Base-by-base conservation (phyloP, 1,139 yeast species). In the Geotrichum aggregatum region DNA sequence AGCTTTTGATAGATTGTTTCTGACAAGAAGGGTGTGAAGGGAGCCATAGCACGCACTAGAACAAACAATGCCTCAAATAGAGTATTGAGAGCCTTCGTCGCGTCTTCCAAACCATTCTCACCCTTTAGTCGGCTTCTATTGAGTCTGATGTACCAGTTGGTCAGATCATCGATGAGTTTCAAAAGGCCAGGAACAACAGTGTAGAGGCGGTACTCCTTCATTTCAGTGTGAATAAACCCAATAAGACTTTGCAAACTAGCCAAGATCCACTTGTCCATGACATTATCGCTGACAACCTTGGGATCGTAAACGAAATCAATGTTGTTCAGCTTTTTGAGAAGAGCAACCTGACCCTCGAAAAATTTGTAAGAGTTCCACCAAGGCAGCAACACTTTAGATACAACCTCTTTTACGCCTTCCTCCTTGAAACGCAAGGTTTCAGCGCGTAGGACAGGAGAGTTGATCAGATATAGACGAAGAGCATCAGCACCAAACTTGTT, bases 101-200 rank as follows among this genome's bases (percentile, higher is more conserved):
- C 85, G 67, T 94, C 98, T 50, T 83, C 84, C 50, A 79, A 72
- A 58, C 95, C 96, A 54, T 79, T 84, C 66, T 84, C 89, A 67
- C 98, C 98, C 84, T 94, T 94, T 66, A 94, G 79, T 77, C 99
- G 92, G 75, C 91, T 83, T 76, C 99, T 91, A 77, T 94, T 92
- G 73, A 94, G 86, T 72, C 99, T 84, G 69, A 94, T 94, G 76
- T 94, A 94, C 98, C 98, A 92, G 76, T 94, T 94, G 61, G 99
- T 94, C 71, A 94, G 80, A 66, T 87, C 89, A 65, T 92, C 98
- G 70, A 94, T 87, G 69, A 92, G 85, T 55, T 80, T 77, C 64
- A 94, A 78, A 66, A 94, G 76, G 67, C 84, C 87, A 63, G 98
- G 96, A 60, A 94, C 98, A 62, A 94, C 99, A 44, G 97, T 89